phyloP scores from a whole-genome alignment of 805 yeast species.

The Candida tammaniensis region DNA sequence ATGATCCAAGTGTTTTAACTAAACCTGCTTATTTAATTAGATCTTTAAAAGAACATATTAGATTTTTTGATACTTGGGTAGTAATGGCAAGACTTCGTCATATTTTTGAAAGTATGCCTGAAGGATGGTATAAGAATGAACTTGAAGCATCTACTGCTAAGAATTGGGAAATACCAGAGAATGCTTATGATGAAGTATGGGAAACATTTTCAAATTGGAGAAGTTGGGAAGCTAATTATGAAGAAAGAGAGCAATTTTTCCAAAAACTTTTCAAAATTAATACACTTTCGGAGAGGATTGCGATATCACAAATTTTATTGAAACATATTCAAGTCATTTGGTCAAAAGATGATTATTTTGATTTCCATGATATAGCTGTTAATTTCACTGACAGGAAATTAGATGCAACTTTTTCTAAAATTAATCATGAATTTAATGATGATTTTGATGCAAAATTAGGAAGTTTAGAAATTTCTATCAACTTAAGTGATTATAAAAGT shows the following conservation, averaged over 20 bases:
- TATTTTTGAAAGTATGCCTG: constrained; percentile 58
- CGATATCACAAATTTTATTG: constrained; percentile 7
- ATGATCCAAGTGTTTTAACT: constrained; percentile 88
- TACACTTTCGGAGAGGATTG: constrained; percentile 8
- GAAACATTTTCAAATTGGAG: constrained; percentile 76
- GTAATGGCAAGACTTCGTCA: constrained; percentile 77
- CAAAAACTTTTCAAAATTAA: constrained; percentile 11
- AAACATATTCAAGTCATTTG: constrained; percentile 1
- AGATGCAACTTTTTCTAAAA: constrained; percentile 10
- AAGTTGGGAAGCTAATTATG: constrained; percentile 75
- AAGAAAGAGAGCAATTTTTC: constrained; percentile 19
- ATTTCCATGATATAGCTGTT: constrained; percentile 11
- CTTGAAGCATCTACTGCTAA: constrained; percentile 27
- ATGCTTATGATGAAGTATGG: constrained; percentile 55
- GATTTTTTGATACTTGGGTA: constrained; percentile 87
- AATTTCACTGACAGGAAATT: constrained; percentile 5
- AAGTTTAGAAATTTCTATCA: constrained; percentile 9
- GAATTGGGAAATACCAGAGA: constrained; percentile 44
- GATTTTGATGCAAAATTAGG: constrained; percentile 12
- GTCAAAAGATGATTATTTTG: constrained; percentile 14
- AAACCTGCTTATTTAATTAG: constrained; percentile 82
- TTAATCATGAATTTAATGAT: constrained; percentile 6
- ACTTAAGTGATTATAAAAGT: constrained; percentile 10
- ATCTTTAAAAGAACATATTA: constrained; percentile 66
- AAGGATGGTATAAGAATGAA: constrained; percentile 41